Evolutionary conservation across 108 stramenopile species (phyloP).

Genomic region (Thalassiosira profunda): DNA sequence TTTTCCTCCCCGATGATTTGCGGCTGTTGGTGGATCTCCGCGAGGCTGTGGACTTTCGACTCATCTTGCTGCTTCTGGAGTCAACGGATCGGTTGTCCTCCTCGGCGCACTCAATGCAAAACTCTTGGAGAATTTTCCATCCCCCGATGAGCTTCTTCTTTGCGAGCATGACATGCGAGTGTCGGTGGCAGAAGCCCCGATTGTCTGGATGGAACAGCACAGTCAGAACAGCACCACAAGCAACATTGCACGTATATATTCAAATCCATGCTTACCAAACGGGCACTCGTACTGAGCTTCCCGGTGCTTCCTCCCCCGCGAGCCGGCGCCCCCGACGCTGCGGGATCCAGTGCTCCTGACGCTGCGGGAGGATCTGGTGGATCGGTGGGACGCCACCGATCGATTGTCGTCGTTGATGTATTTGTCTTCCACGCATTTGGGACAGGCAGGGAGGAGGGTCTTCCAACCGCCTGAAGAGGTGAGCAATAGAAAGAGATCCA

Average conservation of each 20-base stretch:
- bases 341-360: neutral
- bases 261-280: neutral
- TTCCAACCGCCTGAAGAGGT: constrained; percentile 50
- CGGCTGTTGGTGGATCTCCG: constrained; percentile 16
- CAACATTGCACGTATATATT: neutral
- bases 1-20: neutral
- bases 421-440: constrained; percentile 46
- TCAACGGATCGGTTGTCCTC: constrained; percentile 9
- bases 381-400: constrained; percentile 27
- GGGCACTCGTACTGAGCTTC: constrained; percentile 19
- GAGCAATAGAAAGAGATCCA: too few relatives aligned
- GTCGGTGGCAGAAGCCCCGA: constrained; percentile 23
- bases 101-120: constrained; percentile 27
- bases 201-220: neutral
- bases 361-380: constrained; percentile 11
- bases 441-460: constrained; percentile 25
- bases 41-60: constrained; percentile 2
- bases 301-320: neutral
- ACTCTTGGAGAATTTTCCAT: constrained; percentile 45
- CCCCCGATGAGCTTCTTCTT: constrained; percentile 43
- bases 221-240: neutral
- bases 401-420: constrained; percentile 4
- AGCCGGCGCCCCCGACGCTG: neutral
- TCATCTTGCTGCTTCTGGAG: neutral
- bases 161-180: constrained; percentile 47